Evolutionary conservation across 371 early-diverging fungal species (phyloP).

Genomic region (Mucor plumbeus): DNA sequence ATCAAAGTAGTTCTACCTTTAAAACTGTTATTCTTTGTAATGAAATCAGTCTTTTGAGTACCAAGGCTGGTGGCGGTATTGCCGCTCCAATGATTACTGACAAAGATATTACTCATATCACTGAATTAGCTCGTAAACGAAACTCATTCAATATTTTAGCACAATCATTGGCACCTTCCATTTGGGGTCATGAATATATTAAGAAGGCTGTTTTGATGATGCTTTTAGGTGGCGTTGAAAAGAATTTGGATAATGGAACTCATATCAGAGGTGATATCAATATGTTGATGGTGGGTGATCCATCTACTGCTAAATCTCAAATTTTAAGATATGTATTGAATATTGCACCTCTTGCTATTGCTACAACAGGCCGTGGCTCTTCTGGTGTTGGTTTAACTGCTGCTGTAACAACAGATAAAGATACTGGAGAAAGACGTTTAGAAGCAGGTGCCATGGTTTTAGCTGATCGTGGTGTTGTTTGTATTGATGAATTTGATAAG

Average conservation of each 20-base stretch:
- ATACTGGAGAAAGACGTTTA: slow-evolving; percentile 88
- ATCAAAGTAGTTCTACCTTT: slow-evolving; percentile 85
- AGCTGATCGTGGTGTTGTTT: slow-evolving; percentile 98
- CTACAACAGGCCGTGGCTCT: slow-evolving; percentile 96
- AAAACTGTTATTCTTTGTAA: slow-evolving; percentile 92
- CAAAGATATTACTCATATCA: slow-evolving; percentile 85
- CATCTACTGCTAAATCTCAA: slow-evolving; percentile 98
- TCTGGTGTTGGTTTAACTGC: slow-evolving; percentile 99
- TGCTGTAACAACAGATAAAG: slow-evolving; percentile 89
- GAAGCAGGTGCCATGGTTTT: slow-evolving; percentile 99
- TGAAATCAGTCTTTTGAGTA: slow-evolving; percentile 83
- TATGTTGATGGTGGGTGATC: slow-evolving; percentile 96
- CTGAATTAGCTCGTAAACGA: slow-evolving; percentile 70
- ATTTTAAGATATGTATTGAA: slow-evolving; percentile 89
- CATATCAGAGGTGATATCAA: slow-evolving; percentile 98
- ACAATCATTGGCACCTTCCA: slow-evolving; percentile 94
- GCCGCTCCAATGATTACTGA: slow-evolving; percentile 72
- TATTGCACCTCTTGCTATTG: slow-evolving; percentile 91
- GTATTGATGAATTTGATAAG: slow-evolving; percentile 99
- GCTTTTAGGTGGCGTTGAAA: slow-evolving; percentile 95
- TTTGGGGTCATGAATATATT: slow-evolving; percentile 96
- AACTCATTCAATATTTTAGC: slow-evolving; percentile 87
- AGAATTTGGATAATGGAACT: slow-evolving; percentile 93
- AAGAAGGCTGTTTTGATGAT: slow-evolving; percentile 96
- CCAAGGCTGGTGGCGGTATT: slow-evolving; percentile 72